A percentile compares a stretch with the other conserved stretches of the same genome.
Evolutionary conservation across 176 grass and related monocot species (phyloP).

Genomic region (Avena eriantha): DNA sequence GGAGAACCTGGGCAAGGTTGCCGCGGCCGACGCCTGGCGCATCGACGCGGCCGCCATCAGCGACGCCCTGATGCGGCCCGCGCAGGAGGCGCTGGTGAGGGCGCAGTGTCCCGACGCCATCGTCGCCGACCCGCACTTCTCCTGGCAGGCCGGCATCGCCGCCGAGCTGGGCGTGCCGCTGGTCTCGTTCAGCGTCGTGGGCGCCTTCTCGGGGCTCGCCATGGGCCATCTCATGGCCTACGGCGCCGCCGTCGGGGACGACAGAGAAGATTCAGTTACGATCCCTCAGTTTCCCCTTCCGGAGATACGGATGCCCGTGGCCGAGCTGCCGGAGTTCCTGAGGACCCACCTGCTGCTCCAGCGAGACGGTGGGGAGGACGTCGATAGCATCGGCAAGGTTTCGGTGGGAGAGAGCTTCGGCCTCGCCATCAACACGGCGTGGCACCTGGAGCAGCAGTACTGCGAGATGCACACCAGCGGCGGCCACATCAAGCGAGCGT

Average conservation of each 20-base stretch:
- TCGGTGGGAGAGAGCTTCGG: too few species aligned
- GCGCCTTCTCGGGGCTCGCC: slow-evolving; percentile 8
- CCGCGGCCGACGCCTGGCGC: neutral
- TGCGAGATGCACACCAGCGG: too few species aligned
- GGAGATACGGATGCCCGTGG: too few species aligned
- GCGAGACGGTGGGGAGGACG: too few species aligned
- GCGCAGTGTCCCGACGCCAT: slow-evolving; percentile 29
- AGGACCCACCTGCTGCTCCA: slow-evolving; percentile 23
- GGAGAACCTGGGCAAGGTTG: slow-evolving; percentile 1
- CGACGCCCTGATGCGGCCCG: neutral
- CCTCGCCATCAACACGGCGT: too few species aligned
- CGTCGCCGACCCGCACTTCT: slow-evolving; percentile 38
- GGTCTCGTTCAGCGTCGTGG: neutral
- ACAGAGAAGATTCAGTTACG: neutral
- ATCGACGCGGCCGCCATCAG: neutral
- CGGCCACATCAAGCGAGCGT: too few species aligned
- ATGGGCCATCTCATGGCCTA: neutral
- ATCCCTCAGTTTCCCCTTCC: neutral
- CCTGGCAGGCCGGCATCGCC: slow-evolving; percentile 9
- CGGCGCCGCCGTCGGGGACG: too few species aligned
- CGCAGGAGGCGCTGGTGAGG: neutral
- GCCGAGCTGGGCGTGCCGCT: neutral
- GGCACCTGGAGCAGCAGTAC: too few species aligned
- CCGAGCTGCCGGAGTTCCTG: too few species aligned
- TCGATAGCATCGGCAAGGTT: too few species aligned